phyloP scores from a whole-genome alignment of 2,329 filamentous ascomycete species.

The Pleurostoma richardsiae region DNA sequence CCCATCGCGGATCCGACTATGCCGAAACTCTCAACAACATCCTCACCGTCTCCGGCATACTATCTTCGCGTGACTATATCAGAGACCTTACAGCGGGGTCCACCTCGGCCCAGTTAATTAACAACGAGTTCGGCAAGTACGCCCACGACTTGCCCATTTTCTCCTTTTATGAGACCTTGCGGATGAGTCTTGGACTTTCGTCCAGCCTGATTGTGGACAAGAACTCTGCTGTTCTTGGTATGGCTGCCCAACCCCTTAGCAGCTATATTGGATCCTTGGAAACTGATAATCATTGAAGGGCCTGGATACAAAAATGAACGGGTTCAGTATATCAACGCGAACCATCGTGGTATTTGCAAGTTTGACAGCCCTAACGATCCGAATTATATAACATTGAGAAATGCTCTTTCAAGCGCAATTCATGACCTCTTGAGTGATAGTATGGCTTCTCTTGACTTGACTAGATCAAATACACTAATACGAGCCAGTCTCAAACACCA shows the following conservation, averaged over 20 bases:
- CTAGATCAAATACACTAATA: not conserved
- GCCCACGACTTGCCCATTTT: conserved; percentile 18
- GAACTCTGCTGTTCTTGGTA: conserved; percentile 24
- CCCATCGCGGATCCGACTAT: conserved; percentile 25
- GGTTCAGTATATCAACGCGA: conserved; percentile 17
- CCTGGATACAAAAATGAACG: conserved; percentile 15
- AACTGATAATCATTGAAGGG: conserved; percentile 1
- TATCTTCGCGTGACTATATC: conserved; percentile 15
- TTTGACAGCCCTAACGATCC: conserved; percentile 18
- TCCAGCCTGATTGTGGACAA: conserved; percentile 22
- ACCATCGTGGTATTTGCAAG: conserved; percentile 25
- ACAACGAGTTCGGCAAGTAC: conserved; percentile 23
- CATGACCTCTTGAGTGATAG: conserved; percentile 12
- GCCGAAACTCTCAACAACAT: conserved; percentile 19
- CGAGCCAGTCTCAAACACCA: conserved; percentile 4
- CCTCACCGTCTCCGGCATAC: conserved; percentile 11
- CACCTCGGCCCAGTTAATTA: conserved; percentile 18
- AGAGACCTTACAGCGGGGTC: conserved; percentile 16
- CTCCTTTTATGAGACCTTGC: conserved; percentile 28
- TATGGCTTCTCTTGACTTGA: not conserved
- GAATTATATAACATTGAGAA: conserved; percentile 18
- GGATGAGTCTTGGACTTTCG: conserved; percentile 13
- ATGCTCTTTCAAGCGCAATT: conserved; percentile 13
- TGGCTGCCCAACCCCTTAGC: not conserved
- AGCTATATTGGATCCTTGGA: too few species aligned